A percentile compares a stretch with the other conserved stretches of the same genome.
phyloP scores from a whole-genome alignment of 2,329 filamentous ascomycete species.

The Biscogniauxia sp. region DNA sequence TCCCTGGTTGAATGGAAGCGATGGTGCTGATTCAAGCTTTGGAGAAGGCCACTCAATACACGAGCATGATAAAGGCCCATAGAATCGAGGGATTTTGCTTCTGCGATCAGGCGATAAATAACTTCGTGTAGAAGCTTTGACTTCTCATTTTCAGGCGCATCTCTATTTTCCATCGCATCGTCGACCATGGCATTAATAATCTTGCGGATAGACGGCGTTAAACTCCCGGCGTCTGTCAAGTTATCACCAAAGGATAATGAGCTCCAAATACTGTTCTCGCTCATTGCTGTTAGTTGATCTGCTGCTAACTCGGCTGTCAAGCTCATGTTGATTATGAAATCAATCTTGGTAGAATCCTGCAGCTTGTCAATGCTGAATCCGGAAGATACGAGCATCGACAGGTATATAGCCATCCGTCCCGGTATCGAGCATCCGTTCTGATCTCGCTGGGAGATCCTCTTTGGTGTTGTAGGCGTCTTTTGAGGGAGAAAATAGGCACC shows the following conservation, averaged over 20 bases:
- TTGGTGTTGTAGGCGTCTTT: conserved; percentile 19
- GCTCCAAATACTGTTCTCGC: conserved; percentile 46
- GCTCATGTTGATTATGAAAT: conserved; percentile 51
- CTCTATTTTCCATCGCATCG: conserved; percentile 38
- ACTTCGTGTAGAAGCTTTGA: conserved; percentile 41
- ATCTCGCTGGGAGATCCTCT: conserved; percentile 50
- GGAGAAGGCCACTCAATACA: conserved; percentile 49
- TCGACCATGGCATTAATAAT: conserved; percentile 36
- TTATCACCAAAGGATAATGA: conserved; percentile 36
- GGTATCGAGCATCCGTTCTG: conserved; percentile 68
- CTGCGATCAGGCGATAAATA: conserved; percentile 43
- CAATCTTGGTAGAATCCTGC: conserved; percentile 42
- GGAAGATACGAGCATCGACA: conserved; percentile 53
- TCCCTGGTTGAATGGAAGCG: conserved; percentile 47
- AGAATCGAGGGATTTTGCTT: conserved; percentile 41
- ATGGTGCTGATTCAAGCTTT: conserved; percentile 45
- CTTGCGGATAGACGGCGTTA: conserved; percentile 41
- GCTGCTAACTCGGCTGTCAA: conserved; percentile 50
- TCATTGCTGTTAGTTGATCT: conserved; percentile 51
- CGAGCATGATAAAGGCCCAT: conserved; percentile 52
- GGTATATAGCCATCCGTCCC: conserved; percentile 73
- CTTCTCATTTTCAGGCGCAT: conserved; percentile 31
- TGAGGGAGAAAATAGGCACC: conserved; percentile 67
- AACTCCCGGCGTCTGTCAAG: conserved; percentile 40
- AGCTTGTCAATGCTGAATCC: conserved; percentile 39